These are phyloP conservation scores for Candida albicans DNA, from an alignment of 1,139 yeast genomes.

Conservation along the genomic window DNA sequence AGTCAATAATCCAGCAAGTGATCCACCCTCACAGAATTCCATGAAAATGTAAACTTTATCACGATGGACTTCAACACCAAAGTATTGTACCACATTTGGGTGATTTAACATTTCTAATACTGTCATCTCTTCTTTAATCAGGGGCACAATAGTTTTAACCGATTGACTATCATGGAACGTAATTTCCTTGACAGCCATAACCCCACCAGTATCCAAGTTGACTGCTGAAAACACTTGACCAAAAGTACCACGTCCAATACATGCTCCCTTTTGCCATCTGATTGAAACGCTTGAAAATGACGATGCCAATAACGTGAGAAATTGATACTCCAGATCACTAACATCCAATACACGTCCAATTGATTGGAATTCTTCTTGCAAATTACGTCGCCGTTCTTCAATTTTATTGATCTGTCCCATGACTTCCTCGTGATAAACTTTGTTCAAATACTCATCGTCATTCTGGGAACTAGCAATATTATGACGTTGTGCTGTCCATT, in stretches of 20 bases:
- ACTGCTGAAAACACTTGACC: slow-evolving; percentile 93
- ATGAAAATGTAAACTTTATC: slow-evolving; percentile 93
- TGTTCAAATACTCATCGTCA: slow-evolving; percentile 61
- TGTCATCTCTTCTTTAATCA: slow-evolving; percentile 94
- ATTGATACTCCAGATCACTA: slow-evolving; percentile 83
- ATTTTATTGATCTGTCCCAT: slow-evolving; percentile 59
- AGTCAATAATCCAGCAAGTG: slow-evolving; percentile 71
- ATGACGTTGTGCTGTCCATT: slow-evolving; percentile 48
- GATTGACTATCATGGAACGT: slow-evolving; percentile 87
- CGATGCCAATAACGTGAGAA: slow-evolving; percentile 81
- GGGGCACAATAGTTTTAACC: slow-evolving; percentile 80
- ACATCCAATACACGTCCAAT: slow-evolving; percentile 91
- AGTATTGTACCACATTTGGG: slow-evolving; percentile 94
- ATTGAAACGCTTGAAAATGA: slow-evolving; percentile 89
- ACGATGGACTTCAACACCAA: slow-evolving; percentile 95
- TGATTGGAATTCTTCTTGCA: slow-evolving; percentile 49
- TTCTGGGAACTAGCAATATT: slow-evolving; percentile 47
- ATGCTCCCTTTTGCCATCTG: slow-evolving; percentile 96
- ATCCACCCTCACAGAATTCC: slow-evolving; percentile 98
- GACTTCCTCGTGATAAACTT: slow-evolving; percentile 57
- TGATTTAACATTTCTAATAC: slow-evolving; percentile 92
- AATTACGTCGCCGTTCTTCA: slow-evolving; percentile 55
- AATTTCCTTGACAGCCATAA: slow-evolving; percentile 96
- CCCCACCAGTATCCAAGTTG: slow-evolving; percentile 91
- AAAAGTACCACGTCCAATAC: slow-evolving; percentile 93